Conservation (phyloP, 148 eudicot genomes). For the Rhododendron henanense region DNA sequence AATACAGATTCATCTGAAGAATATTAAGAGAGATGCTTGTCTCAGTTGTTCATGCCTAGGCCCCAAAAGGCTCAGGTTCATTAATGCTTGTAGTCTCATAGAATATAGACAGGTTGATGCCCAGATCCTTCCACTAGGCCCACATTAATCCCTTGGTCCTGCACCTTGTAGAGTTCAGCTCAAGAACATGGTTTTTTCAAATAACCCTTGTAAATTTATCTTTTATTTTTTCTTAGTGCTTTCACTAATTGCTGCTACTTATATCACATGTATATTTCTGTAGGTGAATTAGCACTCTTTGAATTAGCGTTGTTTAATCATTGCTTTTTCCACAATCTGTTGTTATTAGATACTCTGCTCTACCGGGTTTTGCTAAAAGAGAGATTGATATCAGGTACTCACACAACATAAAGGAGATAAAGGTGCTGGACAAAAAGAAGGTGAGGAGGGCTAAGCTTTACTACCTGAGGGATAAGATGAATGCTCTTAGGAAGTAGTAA, state of each 20-base stretch:
- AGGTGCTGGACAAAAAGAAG: slow-evolving; percentile 80
- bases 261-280: background rate
- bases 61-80: background rate
- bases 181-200: background rate
- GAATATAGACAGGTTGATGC: background rate
- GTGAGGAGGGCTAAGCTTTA: slow-evolving; percentile 96
- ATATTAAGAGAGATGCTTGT: background rate
- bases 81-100: background rate
- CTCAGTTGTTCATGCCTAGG: background rate
- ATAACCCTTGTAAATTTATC: background rate
- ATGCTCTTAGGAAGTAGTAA: slow-evolving; percentile 57
- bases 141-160: background rate
- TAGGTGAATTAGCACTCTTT: background rate
- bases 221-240: background rate
- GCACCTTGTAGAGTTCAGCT: background rate
- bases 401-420: slow-evolving; percentile 87
- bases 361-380: background rate
- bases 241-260: background rate
- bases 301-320: background rate
- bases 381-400: slow-evolving; percentile 61
- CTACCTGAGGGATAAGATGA: slow-evolving; percentile 78
- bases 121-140: background rate
- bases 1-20: background rate
- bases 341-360: background rate
- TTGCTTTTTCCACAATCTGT: background rate